A percentile compares a stretch with the other conserved stretches of the same genome.
Evolutionary conservation across 306 rosid genomes (phyloP).

Genomic region (Albizia julibrissin): DNA sequence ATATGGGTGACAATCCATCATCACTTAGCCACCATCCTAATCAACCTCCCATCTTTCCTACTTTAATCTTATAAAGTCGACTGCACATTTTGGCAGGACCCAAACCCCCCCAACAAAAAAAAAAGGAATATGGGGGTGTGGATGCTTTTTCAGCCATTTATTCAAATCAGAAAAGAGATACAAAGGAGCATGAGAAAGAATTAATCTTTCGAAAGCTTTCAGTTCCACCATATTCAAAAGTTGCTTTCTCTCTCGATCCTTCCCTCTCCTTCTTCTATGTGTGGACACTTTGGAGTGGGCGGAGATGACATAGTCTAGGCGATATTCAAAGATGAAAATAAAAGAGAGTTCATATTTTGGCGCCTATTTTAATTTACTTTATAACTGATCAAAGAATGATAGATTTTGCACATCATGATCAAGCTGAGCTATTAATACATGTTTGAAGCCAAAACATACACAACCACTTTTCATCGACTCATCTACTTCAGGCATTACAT

Average conservation of each 20-base stretch:
- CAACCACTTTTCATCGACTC: not conserved
- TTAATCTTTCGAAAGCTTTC: slow-evolving; percentile 37
- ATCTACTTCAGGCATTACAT: not conserved
- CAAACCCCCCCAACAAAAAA: not conserved
- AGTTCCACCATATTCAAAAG: slow-evolving; percentile 42
- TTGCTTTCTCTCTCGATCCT: slow-evolving; percentile 17
- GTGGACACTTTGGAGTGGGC: not conserved
- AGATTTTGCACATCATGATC: not conserved
- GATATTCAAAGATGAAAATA: not conserved
- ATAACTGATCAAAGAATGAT: not conserved
- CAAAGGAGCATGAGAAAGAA: slow-evolving; percentile 12
- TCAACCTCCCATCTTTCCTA: slow-evolving; percentile 19
- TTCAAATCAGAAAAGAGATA: slow-evolving; percentile 21
- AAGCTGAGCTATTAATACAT: not conserved
- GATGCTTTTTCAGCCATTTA: slow-evolving; percentile 27
- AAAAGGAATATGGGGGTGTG: slow-evolving; percentile 9
- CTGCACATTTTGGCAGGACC: slow-evolving; percentile 20
- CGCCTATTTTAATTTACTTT: not conserved
- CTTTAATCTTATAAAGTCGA: slow-evolving; percentile 47
- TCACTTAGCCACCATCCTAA: slow-evolving; percentile 36
- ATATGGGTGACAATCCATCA: slow-evolving; percentile 33
- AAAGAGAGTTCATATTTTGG: not conserved
- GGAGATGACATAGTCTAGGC: slow-evolving; percentile 10
- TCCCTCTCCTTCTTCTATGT: not conserved
- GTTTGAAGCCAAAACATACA: not conserved